Evolutionary conservation across 2,329 filamentous ascomycete genomes (phyloP).

Genomic region (Fusarium penzigii): DNA sequence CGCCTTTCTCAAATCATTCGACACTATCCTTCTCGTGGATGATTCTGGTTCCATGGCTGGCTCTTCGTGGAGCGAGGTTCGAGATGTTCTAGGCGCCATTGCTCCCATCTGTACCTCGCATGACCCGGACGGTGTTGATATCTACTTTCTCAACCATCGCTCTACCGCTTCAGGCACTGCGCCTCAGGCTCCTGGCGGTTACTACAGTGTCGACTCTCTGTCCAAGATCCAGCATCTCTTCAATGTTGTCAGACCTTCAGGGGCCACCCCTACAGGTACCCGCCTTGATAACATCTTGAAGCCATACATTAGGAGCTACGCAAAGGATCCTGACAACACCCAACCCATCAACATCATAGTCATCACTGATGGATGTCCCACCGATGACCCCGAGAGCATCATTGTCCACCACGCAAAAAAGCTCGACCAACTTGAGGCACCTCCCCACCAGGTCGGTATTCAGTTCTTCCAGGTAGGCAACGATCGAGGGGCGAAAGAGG

Average conservation of each 20-base stretch:
- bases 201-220: conserved; percentile 63
- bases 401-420: conserved; percentile 68
- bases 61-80: conserved; percentile 73
- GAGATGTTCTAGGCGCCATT: conserved; percentile 69
- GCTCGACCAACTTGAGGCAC: conserved; percentile 69
- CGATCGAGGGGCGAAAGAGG: conserved; percentile 63
- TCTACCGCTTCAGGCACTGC: conserved; percentile 39
- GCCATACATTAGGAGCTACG: conserved; percentile 62
- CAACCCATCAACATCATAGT: conserved; percentile 91
- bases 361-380: conserved; percentile 84
- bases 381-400: conserved; percentile 73
- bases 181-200: conserved; percentile 51
- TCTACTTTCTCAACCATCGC: conserved; percentile 83
- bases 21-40: conserved; percentile 89
- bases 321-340: conserved; percentile 45
- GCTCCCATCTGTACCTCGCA: conserved; percentile 78
- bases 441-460: conserved; percentile 81
- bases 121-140: conserved; percentile 83
- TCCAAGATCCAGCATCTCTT: conserved; percentile 70
- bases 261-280: conserved; percentile 73
- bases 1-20: conserved; percentile 75
- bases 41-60: conserved; percentile 88
- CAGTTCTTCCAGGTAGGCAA: conserved; percentile 95
- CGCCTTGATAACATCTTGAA: conserved; percentile 71
- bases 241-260: conserved; percentile 60